Evolutionary conservation across 495 filamentous ascomycete genomes (phyloP).

Genomic region (Podospora australis): DNA sequence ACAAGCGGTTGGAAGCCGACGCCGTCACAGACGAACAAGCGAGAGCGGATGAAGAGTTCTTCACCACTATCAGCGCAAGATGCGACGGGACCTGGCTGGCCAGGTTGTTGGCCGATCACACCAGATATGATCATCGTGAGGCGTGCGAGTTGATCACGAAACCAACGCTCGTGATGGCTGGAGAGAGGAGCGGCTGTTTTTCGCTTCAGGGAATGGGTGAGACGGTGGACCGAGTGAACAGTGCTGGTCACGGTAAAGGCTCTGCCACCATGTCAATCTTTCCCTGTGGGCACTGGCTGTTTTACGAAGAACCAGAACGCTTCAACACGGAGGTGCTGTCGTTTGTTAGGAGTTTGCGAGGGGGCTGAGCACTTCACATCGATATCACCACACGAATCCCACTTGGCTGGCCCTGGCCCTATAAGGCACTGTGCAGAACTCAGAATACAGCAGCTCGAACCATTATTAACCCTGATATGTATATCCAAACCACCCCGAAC

Average conservation of each 20-base stretch:
- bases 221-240: slow-evolving; percentile 28
- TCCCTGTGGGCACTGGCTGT: slow-evolving; percentile 41
- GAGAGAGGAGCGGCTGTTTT: slow-evolving; percentile 38
- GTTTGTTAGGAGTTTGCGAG: no score
- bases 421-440: no score
- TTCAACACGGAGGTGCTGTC: slow-evolving; percentile 36
- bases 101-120: slow-evolving; percentile 40
- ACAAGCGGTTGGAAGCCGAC: no score
- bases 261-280: slow-evolving; percentile 27
- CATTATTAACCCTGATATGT: no score
- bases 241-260: slow-evolving; percentile 5
- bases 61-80: slow-evolving; percentile 26
- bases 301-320: slow-evolving; percentile 38
- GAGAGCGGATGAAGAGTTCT: slow-evolving; percentile 34
- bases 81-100: slow-evolving; percentile 39
- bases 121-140: slow-evolving; percentile 40
- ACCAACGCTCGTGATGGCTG: slow-evolving; percentile 34
- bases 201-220: slow-evolving; percentile 34
- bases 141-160: slow-evolving; percentile 28
- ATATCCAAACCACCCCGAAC: no score
- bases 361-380: no score
- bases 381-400: no score
- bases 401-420: no score
- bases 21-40: no score
- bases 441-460: no score